Evolutionary conservation across 2,329 filamentous ascomycete species (phyloP).

Genomic region (Curvularia sp.): DNA sequence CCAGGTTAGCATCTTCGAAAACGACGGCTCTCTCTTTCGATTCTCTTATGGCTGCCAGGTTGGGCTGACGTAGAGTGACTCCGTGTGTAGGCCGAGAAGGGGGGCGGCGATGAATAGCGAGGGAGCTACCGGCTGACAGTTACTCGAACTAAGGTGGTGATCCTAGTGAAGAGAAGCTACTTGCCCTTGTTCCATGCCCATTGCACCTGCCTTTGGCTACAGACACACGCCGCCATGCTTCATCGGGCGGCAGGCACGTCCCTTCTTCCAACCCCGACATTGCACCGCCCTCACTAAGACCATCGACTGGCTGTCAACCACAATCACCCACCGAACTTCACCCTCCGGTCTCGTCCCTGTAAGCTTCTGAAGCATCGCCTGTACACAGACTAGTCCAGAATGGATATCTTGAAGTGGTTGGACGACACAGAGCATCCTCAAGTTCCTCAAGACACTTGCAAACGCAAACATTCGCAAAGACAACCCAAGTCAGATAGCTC

Average conservation of each 20-base stretch:
- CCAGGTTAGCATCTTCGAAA: background rate
- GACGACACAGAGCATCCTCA: conserved; percentile 50
- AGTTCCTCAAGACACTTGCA: conserved; percentile 31
- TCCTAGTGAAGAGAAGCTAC: no score
- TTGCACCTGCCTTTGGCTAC: background rate
- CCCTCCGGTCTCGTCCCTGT: conserved; percentile 40
- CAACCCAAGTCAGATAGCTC: conserved; percentile 52
- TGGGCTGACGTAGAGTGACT: background rate
- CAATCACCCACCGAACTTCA: conserved; percentile 19
- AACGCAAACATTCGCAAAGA: conserved; percentile 41
- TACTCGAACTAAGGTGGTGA: background rate
- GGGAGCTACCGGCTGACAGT: no score
- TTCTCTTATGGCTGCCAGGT: background rate
- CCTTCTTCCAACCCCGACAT: conserved; percentile 18
- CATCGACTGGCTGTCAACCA: conserved; percentile 23
- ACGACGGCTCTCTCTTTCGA: background rate
- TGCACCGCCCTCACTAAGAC: conserved; percentile 27
- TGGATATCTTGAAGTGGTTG: conserved; percentile 58
- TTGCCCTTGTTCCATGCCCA: background rate
- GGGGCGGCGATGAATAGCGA: background rate
- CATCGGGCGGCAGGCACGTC: conserved; percentile 1
- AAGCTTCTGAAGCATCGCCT: conserved; percentile 11
- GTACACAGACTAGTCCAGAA: conserved; percentile 29
- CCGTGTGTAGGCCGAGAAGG: background rate
- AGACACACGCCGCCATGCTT: background rate